Evolutionary conservation across 768 basidiomycete species (phyloP).

Genomic region (Termitomyces sp.): DNA sequence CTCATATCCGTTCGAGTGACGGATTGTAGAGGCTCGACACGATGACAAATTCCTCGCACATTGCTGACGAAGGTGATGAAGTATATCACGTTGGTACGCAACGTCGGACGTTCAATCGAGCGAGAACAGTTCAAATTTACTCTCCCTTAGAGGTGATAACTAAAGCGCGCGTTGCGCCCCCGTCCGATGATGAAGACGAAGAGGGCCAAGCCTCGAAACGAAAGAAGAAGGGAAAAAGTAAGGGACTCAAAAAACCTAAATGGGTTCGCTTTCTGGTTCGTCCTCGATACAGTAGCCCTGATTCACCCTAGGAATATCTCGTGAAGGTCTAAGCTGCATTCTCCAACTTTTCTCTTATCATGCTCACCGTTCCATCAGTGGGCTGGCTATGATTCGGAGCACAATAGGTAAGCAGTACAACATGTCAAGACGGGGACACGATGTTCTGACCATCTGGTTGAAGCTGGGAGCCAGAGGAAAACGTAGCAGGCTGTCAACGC

Average conservation of each 20-base stretch:
- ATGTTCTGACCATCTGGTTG: not conserved
- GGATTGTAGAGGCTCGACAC: not conserved
- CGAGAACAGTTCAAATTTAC: conserved; percentile 1
- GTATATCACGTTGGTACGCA: conserved; percentile 46
- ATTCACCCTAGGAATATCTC: conserved; percentile 46
- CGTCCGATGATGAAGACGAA: conserved; percentile 13
- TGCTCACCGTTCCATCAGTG: conserved; percentile 39
- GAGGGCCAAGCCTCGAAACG: not conserved
- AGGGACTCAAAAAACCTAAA: conserved; percentile 24
- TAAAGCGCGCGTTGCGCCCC: conserved; percentile 42
- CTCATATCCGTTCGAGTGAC: not conserved
- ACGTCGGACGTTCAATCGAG: not conserved
- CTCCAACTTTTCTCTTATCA: not conserved
- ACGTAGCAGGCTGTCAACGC: conserved; percentile 52
- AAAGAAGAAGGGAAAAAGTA: conserved; percentile 16
- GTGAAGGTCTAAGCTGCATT: conserved; percentile 50
- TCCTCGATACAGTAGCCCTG: not conserved
- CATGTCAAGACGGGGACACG: not conserved
- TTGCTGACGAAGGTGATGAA: conserved; percentile 18
- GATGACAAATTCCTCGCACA: not conserved
- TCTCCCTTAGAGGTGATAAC: conserved; percentile 49
- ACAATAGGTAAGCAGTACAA: conserved; percentile 43
- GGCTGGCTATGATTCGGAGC: conserved; percentile 53
- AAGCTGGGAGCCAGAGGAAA: conserved; percentile 68
- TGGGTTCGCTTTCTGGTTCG: conserved; percentile 39